These are phyloP conservation scores for Pestalotiopsis sp. DNA, from an alignment of 2,329 filamentous ascomycete genomes.

Conservation along the genomic window DNA sequence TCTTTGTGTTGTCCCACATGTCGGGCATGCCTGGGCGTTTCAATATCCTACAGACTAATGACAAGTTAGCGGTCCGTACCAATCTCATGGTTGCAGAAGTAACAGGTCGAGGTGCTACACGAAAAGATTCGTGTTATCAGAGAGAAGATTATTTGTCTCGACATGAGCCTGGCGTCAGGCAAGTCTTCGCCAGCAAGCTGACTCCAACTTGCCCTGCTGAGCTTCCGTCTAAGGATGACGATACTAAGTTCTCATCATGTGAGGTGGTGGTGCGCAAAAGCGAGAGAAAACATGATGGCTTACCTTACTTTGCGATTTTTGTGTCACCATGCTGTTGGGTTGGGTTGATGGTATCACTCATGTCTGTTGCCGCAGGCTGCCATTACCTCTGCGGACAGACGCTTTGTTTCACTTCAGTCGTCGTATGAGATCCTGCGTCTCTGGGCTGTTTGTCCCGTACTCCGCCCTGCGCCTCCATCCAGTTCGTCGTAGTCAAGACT, in stretches of 20 bases:
- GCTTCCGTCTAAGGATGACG: constrained; percentile 96
- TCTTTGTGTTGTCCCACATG: not conserved
- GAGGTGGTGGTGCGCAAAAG: constrained; percentile 18
- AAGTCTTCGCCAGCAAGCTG: constrained; percentile 32
- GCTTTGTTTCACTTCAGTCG: constrained; percentile 33
- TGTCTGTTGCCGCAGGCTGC: not conserved
- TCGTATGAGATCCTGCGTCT: constrained; percentile 52
- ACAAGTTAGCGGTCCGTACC: not conserved
- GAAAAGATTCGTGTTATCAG: constrained; percentile 39
- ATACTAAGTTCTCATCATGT: constrained; percentile 87
- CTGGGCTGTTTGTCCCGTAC: constrained; percentile 34
- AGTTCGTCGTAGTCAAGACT: constrained; percentile 62
- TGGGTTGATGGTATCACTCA: not conserved
- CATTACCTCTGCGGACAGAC: not conserved
- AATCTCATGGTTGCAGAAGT: not conserved
- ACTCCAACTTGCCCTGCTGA: constrained; percentile 35
- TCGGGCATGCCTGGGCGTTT: not conserved
- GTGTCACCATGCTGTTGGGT: not conserved
- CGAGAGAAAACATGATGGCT: constrained; percentile 18
- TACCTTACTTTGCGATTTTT: constrained; percentile 21
- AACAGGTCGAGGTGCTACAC: not conserved
- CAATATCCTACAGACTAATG: not conserved
- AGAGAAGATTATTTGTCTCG: constrained; percentile 59
- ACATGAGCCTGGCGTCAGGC: constrained; percentile 35
- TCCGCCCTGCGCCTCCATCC: constrained; percentile 23